Evolutionary conservation across 305 asterid species (phyloP).

Genomic region (Solanum hybrid): DNA sequence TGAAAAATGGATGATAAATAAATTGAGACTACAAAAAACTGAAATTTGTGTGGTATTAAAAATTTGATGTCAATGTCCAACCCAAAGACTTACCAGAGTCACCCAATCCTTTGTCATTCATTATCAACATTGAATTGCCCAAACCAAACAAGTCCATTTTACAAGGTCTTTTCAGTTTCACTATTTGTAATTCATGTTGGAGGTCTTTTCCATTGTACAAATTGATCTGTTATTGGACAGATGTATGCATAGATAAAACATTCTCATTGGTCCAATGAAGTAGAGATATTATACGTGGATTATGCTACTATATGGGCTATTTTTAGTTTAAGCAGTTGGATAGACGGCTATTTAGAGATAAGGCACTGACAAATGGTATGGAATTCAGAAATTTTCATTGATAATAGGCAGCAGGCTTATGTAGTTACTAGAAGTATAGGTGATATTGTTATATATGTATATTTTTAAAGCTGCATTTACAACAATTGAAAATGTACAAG

Average conservation of each 20-base stretch:
- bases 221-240: background rate
- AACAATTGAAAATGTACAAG: background rate
- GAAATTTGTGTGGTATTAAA: background rate
- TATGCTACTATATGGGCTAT: background rate
- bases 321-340: background rate
- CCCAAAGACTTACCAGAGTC: background rate
- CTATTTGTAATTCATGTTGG: background rate
- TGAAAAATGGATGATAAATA: background rate
- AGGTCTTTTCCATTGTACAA: background rate
- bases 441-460: background rate
- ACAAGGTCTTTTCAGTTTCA: background rate
- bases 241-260: background rate
- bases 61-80: background rate
- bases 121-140: background rate
- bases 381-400: background rate
- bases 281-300: background rate
- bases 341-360: background rate
- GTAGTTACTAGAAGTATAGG: background rate
- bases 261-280: background rate
- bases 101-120: background rate
- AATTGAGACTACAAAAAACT: background rate
- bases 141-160: background rate
- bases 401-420: background rate
- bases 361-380: background rate
- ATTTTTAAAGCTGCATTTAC: background rate